phyloP scores from a whole-genome alignment of 139 green algal species.

The Pedinophyceae sp. region DNA sequence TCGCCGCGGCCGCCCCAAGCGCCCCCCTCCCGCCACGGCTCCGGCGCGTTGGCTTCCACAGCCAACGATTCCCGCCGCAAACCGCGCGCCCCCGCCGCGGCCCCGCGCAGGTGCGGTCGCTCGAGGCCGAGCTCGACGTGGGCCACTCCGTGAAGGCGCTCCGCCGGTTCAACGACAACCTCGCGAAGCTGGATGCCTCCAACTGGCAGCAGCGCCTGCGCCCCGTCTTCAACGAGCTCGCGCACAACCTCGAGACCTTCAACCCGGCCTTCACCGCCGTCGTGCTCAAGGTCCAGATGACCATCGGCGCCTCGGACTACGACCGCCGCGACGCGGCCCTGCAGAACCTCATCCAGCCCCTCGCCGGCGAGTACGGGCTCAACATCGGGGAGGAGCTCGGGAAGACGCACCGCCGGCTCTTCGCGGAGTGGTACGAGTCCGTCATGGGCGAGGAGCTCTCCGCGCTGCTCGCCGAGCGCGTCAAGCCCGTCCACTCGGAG shows the following conservation, averaged over 20 bases:
- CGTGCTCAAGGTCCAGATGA: constrained; percentile 45
- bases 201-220: constrained; percentile 38
- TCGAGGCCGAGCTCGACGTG: constrained; percentile 56
- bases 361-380: constrained; percentile 87
- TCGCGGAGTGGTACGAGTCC: constrained; percentile 63
- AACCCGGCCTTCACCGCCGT: constrained; percentile 82
- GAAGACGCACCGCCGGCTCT: constrained; percentile 71
- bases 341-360: constrained; percentile 76
- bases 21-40: too few relatives aligned
- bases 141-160: constrained; percentile 46
- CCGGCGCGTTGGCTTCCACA: too few relatives aligned
- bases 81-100: too few relatives aligned
- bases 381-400: constrained; percentile 63
- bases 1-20: too few relatives aligned
- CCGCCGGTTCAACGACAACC: constrained; percentile 57
- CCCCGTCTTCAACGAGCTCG: constrained; percentile 68
- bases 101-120: not conserved
- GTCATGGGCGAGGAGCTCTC: constrained; percentile 48
- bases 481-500: constrained; percentile 25
- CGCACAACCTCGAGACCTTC: constrained; percentile 88
- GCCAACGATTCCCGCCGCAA: too few relatives aligned
- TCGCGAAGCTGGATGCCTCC: constrained; percentile 36
- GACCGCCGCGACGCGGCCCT: constrained; percentile 60
- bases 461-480: constrained; percentile 28
- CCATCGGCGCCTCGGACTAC: constrained; percentile 34